Percentiles rank a stretch among this genome's conserved stretches.
phyloP scores from a whole-genome alignment of 2,329 filamentous ascomycete species.

The Tolypocladium ophioglossoides region DNA sequence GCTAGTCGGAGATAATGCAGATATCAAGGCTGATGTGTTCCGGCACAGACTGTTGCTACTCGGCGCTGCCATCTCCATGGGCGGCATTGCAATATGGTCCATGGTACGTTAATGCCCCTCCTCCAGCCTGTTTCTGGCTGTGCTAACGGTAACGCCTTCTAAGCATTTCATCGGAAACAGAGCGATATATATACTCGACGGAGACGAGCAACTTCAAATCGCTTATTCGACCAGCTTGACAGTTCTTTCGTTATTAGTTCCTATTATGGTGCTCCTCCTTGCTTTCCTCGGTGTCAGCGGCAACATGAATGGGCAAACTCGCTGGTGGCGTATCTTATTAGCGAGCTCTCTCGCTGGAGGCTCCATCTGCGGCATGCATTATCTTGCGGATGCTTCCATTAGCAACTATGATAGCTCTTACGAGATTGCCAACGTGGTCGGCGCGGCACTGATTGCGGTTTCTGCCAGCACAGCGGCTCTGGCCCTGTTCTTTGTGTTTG shows the following conservation, averaged over 20 bases:
- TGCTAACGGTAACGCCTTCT: no score
- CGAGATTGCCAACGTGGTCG: conserved; percentile 46
- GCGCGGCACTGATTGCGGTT: conserved; percentile 60
- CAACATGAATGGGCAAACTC: conserved; percentile 35
- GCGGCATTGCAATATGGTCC: conserved; percentile 63
- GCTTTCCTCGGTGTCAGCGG: conserved; percentile 64
- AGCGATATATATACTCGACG: conserved; percentile 59
- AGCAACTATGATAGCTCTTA: conserved; percentile 62
- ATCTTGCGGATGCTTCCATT: conserved; percentile 70
- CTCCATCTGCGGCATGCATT: conserved; percentile 76
- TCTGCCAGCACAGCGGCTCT: conserved; percentile 59
- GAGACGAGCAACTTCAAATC: conserved; percentile 53
- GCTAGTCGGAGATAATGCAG: not conserved
- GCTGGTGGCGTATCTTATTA: conserved; percentile 43
- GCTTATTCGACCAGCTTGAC: conserved; percentile 63
- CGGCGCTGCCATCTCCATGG: conserved; percentile 59
- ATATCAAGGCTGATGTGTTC: not conserved
- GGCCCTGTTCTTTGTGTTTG: conserved; percentile 65
- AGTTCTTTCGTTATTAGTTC: conserved; percentile 65
- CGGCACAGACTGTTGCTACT: conserved; percentile 46
- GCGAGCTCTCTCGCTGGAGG: conserved; percentile 63
- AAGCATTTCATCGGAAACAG: conserved; percentile 57
- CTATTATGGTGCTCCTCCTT: conserved; percentile 59
- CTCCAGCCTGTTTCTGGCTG: not conserved
- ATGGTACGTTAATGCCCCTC: conserved; percentile 35